phyloP scores from a whole-genome alignment of 2,329 filamentous ascomycete species.

The Drechslerella stenobrocha region DNA sequence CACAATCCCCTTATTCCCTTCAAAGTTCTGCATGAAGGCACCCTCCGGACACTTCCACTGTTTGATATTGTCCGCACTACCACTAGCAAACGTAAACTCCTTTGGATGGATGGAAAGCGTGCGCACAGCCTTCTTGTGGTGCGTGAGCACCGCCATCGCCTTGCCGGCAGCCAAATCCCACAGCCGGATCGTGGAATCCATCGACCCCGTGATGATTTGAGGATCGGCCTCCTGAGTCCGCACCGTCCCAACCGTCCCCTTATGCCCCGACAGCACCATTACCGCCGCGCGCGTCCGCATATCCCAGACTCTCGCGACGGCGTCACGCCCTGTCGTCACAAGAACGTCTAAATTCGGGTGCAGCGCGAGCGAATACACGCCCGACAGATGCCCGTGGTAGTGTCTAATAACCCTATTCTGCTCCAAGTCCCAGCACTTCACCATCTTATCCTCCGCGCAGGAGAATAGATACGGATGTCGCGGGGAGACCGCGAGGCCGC shows the following conservation, averaged over 20 bases:
- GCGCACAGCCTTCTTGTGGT: constrained; percentile 97
- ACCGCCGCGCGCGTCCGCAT: constrained; percentile 96
- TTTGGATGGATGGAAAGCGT: constrained; percentile 80
- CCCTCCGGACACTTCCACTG: constrained; percentile 99
- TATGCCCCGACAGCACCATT: constrained; percentile 89
- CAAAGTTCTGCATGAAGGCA: constrained; percentile 98
- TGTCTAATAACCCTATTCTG: constrained; percentile 99
- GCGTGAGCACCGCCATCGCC: constrained; percentile 91
- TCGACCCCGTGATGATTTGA: constrained; percentile 88
- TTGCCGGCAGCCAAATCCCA: constrained; percentile 98
- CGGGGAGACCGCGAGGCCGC: constrained; percentile 87
- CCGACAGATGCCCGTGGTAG: constrained; percentile 94
- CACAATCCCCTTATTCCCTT: constrained; percentile 94
- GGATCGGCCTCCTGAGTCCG: constrained; percentile 95
- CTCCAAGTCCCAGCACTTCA: constrained; percentile 99
- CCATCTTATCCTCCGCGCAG: constrained; percentile 99
- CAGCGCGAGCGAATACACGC: constrained; percentile 89
- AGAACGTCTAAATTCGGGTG: constrained; percentile 94
- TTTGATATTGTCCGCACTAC: constrained; percentile 91
- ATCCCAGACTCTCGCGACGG: constrained; percentile 94
- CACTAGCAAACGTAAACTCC: constrained; percentile 95
- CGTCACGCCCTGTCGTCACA: constrained; percentile 91
- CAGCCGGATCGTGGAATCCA: constrained; percentile 85
- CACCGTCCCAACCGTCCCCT: constrained; percentile 82
- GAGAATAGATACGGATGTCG: constrained; percentile 96